Evolutionary conservation across 2,329 filamentous ascomycete genomes (phyloP), one percentile per base, ranked within the genome.

Genomic region (Spiromastix sp.): DNA sequence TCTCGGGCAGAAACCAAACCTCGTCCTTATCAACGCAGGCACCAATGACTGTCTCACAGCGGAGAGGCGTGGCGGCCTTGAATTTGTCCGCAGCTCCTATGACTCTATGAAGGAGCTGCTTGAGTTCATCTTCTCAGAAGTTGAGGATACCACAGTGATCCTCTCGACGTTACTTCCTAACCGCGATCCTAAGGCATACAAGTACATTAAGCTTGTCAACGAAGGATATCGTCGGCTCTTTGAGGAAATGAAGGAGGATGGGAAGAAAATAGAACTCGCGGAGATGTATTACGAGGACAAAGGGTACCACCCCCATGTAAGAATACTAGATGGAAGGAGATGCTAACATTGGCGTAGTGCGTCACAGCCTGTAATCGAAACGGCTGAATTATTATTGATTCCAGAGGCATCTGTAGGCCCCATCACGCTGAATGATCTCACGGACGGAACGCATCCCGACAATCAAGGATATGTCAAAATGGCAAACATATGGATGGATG

Each of bases 11-110:
- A 12, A 22, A n/a, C 34, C 34, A 9, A 36, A 36, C 17, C 5
- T 36, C 4, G 34, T 36, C 12, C 34, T 36, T 3, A 15, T 36
- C 10, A 19, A 36, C 20, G 34, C 34, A 18, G 34, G 34, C 4
- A 36, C 34, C 10, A 36, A 36, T 13, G 27, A 36, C 27, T 20
- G 15, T 13, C 11, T n/a, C 11, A 30, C 9, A 18, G 30, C 9
- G 13, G 10, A 9, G 24, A 36, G n/a, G n/a, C n/a, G n/a, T n/a
- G n/a, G n/a, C n/a, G n/a, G n/a, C n/a, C n/a, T n/a, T n/a, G n/a
- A n/a, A n/a, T n/a, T n/a, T 19, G 9, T 36, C 20, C 11, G 9
- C 16, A 18, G 12, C 11, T 12, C 24, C 5, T 9, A 7, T 10
- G 12, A 20, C 16, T 15, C n/a, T 11, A 29, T 36, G n/a, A 13